Evolutionary conservation across 1,284 basidiomycete species (phyloP).

Genomic region (Coniophora puteana): DNA sequence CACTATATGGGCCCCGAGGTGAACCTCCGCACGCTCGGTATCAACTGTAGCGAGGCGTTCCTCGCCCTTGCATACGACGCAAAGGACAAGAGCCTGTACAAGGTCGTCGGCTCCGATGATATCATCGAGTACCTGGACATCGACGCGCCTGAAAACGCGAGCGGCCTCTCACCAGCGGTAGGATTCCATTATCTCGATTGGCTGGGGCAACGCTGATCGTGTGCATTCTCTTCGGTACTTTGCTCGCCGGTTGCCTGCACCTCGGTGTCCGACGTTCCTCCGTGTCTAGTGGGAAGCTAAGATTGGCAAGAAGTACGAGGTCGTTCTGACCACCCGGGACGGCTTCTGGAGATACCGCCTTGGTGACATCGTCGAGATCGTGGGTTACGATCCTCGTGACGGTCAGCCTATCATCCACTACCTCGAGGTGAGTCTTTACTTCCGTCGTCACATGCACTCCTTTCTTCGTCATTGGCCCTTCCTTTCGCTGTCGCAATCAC

Average conservation of each 20-base stretch:
- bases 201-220: too few species aligned
- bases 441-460: background rate
- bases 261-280: background rate
- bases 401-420: slow-evolving; percentile 20
- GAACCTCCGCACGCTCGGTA: slow-evolving; percentile 16
- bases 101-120: slow-evolving; percentile 21
- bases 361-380: slow-evolving; percentile 7
- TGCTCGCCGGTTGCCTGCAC: background rate
- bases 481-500: too few species aligned
- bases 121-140: slow-evolving; percentile 21
- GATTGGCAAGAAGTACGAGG: slow-evolving; percentile 8
- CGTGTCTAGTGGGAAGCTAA: slow-evolving; percentile 8
- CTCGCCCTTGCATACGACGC: slow-evolving; percentile 21
- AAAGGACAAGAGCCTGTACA: slow-evolving; percentile 18
- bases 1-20: slow-evolving; percentile 20
- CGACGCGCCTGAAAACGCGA: slow-evolving; percentile 14
- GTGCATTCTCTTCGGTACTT: background rate
- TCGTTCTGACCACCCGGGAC: slow-evolving; percentile 9
- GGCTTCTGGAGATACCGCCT: slow-evolving; percentile 9
- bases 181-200: too few species aligned
- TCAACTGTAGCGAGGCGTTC: slow-evolving; percentile 21
- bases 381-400: slow-evolving; percentile 10
- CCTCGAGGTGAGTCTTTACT: slow-evolving; percentile 14
- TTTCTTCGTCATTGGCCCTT: slow-evolving; percentile 4
- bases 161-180: slow-evolving; percentile 17